Evolutionary conservation across 108 stramenopile genomes (phyloP).

Genomic region (Skeletonema marinoi): DNA sequence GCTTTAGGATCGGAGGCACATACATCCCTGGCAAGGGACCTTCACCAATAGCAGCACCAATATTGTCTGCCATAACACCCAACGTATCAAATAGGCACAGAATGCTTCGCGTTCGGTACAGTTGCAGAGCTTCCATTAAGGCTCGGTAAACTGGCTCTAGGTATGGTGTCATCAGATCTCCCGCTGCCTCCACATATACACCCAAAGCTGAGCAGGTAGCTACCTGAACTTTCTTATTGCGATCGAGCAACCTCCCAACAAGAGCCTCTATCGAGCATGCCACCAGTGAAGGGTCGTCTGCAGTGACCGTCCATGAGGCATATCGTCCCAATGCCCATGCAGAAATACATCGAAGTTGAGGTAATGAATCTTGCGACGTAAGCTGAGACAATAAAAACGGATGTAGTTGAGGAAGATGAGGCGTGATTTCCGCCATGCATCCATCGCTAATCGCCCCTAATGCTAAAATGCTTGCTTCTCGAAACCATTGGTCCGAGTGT

Average conservation of each 20-base stretch:
- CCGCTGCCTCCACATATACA: constrained; percentile 78
- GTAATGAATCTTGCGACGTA: constrained; percentile 52
- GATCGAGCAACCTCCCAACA: constrained; percentile 64
- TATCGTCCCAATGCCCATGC: constrained; percentile 90
- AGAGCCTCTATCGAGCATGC: constrained; percentile 78
- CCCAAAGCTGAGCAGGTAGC: constrained; percentile 85
- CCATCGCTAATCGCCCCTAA: constrained; percentile 91
- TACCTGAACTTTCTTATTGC: constrained; percentile 86
- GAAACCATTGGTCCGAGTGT: constrained; percentile 70
- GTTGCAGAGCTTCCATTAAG: constrained; percentile 66
- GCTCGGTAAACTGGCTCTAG: constrained; percentile 71
- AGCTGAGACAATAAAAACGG: constrained; percentile 82
- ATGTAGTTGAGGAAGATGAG: constrained; percentile 76
- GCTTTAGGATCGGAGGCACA: constrained; percentile 70
- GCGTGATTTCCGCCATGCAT: constrained; percentile 76
- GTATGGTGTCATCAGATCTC: constrained; percentile 84
- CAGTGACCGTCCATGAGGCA: constrained; percentile 76
- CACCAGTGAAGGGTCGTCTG: constrained; percentile 65
- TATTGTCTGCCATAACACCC: constrained; percentile 84
- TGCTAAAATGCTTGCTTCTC: constrained; percentile 89
- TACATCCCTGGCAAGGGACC: constrained; percentile 71
- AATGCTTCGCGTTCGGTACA: constrained; percentile 78
- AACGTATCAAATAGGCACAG: constrained; percentile 86
- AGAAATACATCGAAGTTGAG: constrained; percentile 83
- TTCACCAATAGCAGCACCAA: constrained; percentile 82